These are phyloP conservation scores for Coleophoma eucalyptorum DNA, from an alignment of 2,329 filamentous ascomycete species.

Conservation along the genomic window DNA sequence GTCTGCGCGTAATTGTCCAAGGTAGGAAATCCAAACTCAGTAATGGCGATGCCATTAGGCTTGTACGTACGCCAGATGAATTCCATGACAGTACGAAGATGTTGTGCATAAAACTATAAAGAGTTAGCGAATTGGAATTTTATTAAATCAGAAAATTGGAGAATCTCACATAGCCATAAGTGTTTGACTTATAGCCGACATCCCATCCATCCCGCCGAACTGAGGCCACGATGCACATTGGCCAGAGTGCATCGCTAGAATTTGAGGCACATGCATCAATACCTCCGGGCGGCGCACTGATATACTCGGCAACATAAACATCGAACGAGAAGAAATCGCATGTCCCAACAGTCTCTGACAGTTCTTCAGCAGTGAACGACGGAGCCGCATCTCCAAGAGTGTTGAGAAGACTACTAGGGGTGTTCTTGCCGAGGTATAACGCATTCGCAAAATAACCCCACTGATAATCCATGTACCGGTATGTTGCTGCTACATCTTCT, in stretches of 20 bases:
- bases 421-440: conserved; percentile 44
- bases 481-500: conserved; percentile 11
- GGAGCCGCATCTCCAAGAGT: conserved; percentile 20
- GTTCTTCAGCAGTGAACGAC: conserved; percentile 33
- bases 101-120: conserved; percentile 21
- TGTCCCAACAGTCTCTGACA: conserved; percentile 42
- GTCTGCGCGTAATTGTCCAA: conserved; percentile 40
- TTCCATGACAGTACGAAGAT: conserved; percentile 33
- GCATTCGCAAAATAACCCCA: conserved; percentile 45
- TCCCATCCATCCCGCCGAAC: conserved; percentile 33
- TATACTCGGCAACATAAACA: conserved; percentile 50
- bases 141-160: not conserved
- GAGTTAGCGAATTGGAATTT: not conserved
- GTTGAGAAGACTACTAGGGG: conserved; percentile 39
- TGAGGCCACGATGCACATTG: conserved; percentile 32
- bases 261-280: conserved; percentile 36
- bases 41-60: conserved; percentile 28
- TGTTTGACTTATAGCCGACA: not conserved
- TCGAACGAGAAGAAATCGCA: conserved; percentile 53
- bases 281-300: conserved; percentile 36
- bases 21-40: conserved; percentile 32
- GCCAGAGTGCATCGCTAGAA: conserved; percentile 32
- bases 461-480: conserved; percentile 32
- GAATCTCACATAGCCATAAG: conserved; percentile 20
- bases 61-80: conserved; percentile 32